Base-by-base conservation (phyloP, 441 rosid species). In the Erodium texanum region DNA sequence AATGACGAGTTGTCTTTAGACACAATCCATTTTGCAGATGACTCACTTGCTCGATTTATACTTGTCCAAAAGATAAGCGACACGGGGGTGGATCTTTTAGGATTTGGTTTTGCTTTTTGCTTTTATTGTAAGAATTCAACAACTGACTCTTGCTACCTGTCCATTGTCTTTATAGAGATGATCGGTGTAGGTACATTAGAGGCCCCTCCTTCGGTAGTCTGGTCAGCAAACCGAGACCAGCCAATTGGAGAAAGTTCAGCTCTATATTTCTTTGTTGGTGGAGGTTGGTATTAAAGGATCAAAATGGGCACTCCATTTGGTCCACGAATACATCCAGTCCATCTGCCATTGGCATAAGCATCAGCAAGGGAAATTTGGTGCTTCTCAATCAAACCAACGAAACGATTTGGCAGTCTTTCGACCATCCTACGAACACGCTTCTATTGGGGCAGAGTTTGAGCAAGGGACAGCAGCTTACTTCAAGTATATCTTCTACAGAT, bases 391-490 rank as follows among this genome's bases (percentile, higher is more conserved):
- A 52, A 52, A 52, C 22, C 19, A 18, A 52, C 2, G 59, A 10
- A 52, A 52, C 20, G 0, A 10, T 52, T 16, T 66, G 72, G 80
- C 50, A 63, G 41, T 75, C 77, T 14, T 72, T 68, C 10, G 34
- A 68, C 63, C 12, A 67, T 22, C 80, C 73, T 15, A 64, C 73
- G 1, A 74, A 72, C 52, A 62, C 70, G 11, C 70, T 79, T 70
- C 50, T 80, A 1, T 66, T 54, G 1, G 52, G 34, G 36, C 75
- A 70, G 45, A 1, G 4, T 0, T 50, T 75, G 19, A 24, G 1
- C 32, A n/a, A 41, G 0, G 52, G 63, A 5, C 24, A 68, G 22
- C 67, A 6, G 0, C 20, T 80, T 22, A 22, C 16, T 5, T 62
- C 81, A 0, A 68, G 66, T 8, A 5, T 65, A 43, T 68, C 75